A percentile compares a stretch with the other conserved stretches of the same genome.
phyloP scores from a whole-genome alignment of 2,329 filamentous ascomycete species.

The Fusarium nurragi region DNA sequence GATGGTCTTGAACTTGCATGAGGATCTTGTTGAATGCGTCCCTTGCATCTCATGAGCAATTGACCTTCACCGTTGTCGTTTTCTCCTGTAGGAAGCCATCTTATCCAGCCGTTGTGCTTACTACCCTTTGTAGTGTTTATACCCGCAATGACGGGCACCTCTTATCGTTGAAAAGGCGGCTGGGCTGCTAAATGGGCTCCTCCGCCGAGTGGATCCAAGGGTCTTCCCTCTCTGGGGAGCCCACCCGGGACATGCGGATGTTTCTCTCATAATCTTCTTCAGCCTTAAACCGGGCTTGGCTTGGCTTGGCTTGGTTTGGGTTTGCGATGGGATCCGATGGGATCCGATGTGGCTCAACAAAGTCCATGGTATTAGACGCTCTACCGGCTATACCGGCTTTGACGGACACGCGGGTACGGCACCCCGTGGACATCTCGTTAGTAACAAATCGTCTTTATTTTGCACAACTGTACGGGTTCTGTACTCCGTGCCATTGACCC shows the following conservation, averaged over 20 bases:
- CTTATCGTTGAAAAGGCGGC: background rate
- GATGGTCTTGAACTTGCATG: background rate
- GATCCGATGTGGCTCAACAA: background rate
- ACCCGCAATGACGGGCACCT: background rate
- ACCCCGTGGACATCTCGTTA: background rate
- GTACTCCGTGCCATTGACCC: background rate
- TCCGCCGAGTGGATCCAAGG: background rate
- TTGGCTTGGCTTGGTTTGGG: background rate
- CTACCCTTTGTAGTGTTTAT: background rate
- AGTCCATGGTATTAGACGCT: background rate
- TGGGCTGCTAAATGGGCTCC: no score
- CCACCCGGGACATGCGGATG: background rate
- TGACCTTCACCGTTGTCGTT: background rate
- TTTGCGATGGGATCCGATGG: background rate
- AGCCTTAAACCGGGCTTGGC: background rate
- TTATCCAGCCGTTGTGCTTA: background rate
- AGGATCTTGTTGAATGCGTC: background rate
- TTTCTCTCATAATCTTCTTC: background rate
- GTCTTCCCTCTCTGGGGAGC: background rate
- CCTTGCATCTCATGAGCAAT: background rate
- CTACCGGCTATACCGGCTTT: background rate
- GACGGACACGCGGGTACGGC: background rate
- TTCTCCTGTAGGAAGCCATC: background rate
- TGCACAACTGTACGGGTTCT: background rate
- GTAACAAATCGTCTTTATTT: background rate